Percentiles rank a stretch among this genome's conserved stretches.
These are phyloP conservation scores for Sporothrix protearum DNA, from an alignment of 2,329 filamentous ascomycete species.

Conservation along the genomic window DNA sequence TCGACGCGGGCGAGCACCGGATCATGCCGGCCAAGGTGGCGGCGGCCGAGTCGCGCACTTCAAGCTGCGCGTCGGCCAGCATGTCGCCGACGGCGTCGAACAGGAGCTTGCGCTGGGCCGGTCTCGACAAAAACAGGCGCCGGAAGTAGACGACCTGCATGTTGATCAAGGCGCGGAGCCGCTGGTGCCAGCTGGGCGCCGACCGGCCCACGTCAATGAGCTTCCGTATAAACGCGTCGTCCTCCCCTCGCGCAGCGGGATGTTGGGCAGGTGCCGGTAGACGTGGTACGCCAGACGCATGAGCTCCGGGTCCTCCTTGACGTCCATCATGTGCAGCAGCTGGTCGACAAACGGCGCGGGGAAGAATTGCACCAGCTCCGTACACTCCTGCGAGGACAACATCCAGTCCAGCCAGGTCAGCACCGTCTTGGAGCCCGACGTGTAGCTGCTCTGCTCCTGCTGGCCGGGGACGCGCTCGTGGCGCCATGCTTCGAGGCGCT, in stretches of 20 bases:
- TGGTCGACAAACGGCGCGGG: conserved; percentile 84
- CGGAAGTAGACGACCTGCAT: conserved; percentile 99
- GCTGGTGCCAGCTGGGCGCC: conserved; percentile 89
- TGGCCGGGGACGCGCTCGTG: conserved; percentile 79
- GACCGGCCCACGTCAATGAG: conserved; percentile 84
- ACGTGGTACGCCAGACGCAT: conserved; percentile 94
- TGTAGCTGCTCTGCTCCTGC: conserved; percentile 91
- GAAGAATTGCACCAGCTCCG: conserved; percentile 86
- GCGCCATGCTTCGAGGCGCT: conserved; percentile 80
- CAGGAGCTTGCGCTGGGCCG: conserved; percentile 70
- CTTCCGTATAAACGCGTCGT: conserved; percentile 76
- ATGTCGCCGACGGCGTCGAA: conserved; percentile 94
- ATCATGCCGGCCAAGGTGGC: conserved; percentile 97
- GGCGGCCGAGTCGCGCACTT: conserved; percentile 89
- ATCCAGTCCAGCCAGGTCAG: conserved; percentile 92
- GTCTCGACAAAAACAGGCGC: conserved; percentile 79
- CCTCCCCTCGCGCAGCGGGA: conserved; percentile 87
- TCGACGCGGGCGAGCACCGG: conserved; percentile 77
- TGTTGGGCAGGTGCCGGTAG: conserved; percentile 92
- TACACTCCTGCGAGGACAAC: conserved; percentile 88
- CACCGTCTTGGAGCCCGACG: conserved; percentile 92
- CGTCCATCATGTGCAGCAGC: conserved; percentile 98
- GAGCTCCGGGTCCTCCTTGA: conserved; percentile 95
- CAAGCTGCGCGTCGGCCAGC: conserved; percentile 86
- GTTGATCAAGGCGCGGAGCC: conserved; percentile 89